phyloP scores from a whole-genome alignment of 2,329 filamentous ascomycete genomes.

The Monilinia polystroma region DNA sequence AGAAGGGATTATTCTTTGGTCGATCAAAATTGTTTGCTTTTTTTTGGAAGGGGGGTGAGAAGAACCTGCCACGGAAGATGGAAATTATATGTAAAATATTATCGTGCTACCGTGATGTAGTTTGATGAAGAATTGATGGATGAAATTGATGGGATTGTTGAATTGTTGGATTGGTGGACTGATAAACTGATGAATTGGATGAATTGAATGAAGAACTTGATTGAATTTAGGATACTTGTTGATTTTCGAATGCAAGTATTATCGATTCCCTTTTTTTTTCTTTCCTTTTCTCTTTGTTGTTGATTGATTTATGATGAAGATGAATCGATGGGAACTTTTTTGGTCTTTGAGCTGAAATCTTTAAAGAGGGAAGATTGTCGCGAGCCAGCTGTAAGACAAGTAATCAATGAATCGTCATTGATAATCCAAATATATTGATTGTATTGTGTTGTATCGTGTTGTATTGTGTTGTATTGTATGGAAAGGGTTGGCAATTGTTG shows the following conservation, averaged over 20 bases:
- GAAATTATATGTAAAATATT: neutral
- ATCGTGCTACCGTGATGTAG: neutral
- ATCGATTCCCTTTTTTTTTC: too few relatives aligned
- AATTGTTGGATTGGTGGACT: constrained; percentile 29
- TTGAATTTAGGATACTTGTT: neutral
- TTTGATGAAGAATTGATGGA: too few relatives aligned
- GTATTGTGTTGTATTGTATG: neutral
- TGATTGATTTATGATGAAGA: neutral
- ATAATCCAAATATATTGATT: neutral
- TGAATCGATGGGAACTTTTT: neutral
- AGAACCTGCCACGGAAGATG: constrained; percentile 18
- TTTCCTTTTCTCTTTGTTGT: neutral
- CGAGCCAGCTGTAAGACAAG: constrained; percentile 12
- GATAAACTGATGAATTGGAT: neutral
- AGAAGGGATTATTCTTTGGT: constrained; percentile 15
- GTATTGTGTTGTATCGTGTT: neutral
- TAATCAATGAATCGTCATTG: constrained; percentile 19
- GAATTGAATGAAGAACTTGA: neutral
- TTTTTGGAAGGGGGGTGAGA: constrained; percentile 12
- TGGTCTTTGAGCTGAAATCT: constrained; percentile 9
- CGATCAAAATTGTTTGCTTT: constrained; percentile 25
- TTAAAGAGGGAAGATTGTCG: constrained; percentile 9
- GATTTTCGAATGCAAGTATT: constrained; percentile 10
- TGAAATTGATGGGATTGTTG: too few relatives aligned
- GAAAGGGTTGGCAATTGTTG: neutral